Percentiles rank a stretch among this genome's conserved stretches.
Conservation (phyloP, 1,284 basidiomycete species). For the Cryptococcus sp. region DNA sequence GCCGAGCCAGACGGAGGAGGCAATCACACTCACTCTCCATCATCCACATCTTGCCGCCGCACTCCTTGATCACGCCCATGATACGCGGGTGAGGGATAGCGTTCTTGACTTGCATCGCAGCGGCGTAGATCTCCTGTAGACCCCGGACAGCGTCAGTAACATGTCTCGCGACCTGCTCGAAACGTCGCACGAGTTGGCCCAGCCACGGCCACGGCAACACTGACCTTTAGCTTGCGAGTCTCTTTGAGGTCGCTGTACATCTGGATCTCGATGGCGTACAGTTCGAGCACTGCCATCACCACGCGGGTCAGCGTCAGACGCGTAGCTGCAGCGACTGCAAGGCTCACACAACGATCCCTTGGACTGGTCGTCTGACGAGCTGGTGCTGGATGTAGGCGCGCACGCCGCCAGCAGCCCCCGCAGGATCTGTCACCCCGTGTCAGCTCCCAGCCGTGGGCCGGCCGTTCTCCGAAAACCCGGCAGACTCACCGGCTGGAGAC, state of each 20-base stretch:
- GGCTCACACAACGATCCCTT: conserved; percentile 47
- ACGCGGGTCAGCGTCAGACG: conserved; percentile 6
- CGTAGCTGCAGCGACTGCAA: background rate
- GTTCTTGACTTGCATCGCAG: conserved; percentile 84
- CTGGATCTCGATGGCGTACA: conserved; percentile 97
- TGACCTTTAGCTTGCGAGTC: conserved; percentile 88
- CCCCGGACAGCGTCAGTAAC: background rate
- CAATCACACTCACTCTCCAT: conserved; percentile 74
- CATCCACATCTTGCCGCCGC: conserved; percentile 99
- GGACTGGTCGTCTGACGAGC: conserved; percentile 50
- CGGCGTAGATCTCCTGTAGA: conserved; percentile 91
- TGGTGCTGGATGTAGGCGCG: conserved; percentile 40
- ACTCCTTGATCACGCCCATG: conserved; percentile 98
- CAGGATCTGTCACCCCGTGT: conserved; percentile 46
- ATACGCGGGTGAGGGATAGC: conserved; percentile 98
- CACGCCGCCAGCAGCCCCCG: conserved; percentile 53
- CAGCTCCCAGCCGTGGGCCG: background rate
- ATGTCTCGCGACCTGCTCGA: background rate
- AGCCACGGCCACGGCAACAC: background rate
- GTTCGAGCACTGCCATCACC: conserved; percentile 68
- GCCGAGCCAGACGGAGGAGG: too few species aligned
- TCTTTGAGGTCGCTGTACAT: conserved; percentile 98
- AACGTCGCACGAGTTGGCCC: too few species aligned
- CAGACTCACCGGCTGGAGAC: conserved; percentile 68
- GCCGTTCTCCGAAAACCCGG: too few species aligned